Percentiles rank a stretch among this genome's conserved stretches.
Evolutionary conservation across 1,284 basidiomycete species (phyloP).

Genomic region (Schizopora paradoxa): DNA sequence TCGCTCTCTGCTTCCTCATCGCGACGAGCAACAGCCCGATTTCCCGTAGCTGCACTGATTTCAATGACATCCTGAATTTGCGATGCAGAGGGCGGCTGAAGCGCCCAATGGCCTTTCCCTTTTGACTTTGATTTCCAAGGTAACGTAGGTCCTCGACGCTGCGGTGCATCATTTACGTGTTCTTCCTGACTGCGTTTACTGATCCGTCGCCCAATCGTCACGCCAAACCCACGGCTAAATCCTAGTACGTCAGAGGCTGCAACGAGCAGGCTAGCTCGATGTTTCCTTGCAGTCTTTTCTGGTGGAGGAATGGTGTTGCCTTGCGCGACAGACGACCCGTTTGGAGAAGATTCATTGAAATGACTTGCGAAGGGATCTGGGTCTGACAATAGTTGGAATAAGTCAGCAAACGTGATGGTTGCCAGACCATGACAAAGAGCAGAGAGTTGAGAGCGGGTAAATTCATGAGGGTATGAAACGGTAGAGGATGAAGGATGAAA

Average conservation of each 20-base stretch:
- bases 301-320: background rate
- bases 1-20: slow-evolving; percentile 44
- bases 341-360: background rate
- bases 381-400: slow-evolving; percentile 10
- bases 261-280: slow-evolving; percentile 13
- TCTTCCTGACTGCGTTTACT: slow-evolving; percentile 8
- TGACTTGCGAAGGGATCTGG: slow-evolving; percentile 17
- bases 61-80: slow-evolving; percentile 53
- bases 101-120: slow-evolving; percentile 15
- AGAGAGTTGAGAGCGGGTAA: too few relatives aligned
- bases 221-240: slow-evolving; percentile 9
- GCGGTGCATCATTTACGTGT: slow-evolving; percentile 1
- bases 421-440: too few relatives aligned
- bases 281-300: slow-evolving; percentile 4
- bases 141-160: slow-evolving; percentile 10
- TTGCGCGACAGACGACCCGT: background rate
- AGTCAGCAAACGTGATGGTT: too few relatives aligned
- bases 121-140: slow-evolving; percentile 17
- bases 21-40: slow-evolving; percentile 24
- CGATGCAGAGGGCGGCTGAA: slow-evolving; percentile 13
- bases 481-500: too few relatives aligned
- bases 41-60: slow-evolving; percentile 41
- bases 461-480: too few relatives aligned
- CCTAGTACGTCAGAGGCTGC: slow-evolving; percentile 16
- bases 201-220: slow-evolving; percentile 11